Evolutionary conservation across 2,329 filamentous ascomycete genomes (phyloP), one percentile per base, ranked within the genome.

Genomic region (Arthrinium phaeospermum): DNA sequence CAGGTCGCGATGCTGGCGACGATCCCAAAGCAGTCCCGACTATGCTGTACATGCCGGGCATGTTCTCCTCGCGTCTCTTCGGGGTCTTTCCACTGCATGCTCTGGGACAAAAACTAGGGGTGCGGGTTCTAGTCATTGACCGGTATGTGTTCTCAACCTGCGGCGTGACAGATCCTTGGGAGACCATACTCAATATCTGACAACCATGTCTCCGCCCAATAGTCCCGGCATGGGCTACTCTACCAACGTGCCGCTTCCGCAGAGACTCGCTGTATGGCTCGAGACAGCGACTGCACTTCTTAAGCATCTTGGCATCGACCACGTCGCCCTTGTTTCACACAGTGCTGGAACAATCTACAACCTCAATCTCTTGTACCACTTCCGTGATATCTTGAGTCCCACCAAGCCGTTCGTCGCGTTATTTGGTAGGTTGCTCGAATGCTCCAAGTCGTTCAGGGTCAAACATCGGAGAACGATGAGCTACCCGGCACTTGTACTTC

Each of bases 201-300:
- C 72, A 74, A 82, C 7, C 3, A 24, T 24, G 19, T 22, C 10
- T 19, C 22, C 34, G 19, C 22, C 19, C 34, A 5, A 64, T 64
- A 64, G 57, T n/a, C 82, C 83, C 0, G 82, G 82, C 12, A 78
- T 83, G 57, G 82, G 82, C 14, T 78, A 79, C 10, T 82, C 81
- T 7, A 78, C 79, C 22, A 72, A 77, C 10, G 79, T 78, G 1
- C 70, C 73, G 5, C 70, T 75, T 0, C 53, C 73, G 8, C 68
- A 77, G 22, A 73, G 76, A 14, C 72, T 83, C 53, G 69, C 41
- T 1, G 67, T 78, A 10, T 82, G 79, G 79, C 76, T 80, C 53
- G 80, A 78, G 49, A 75, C 78, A 14, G 76, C 82, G 19, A 73
- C 77, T 14, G 79, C 79, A 1, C 76, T 84, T 2, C 75, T 84